These are phyloP conservation scores for Xerocomus nothofagi DNA, from an alignment of 1,284 basidiomycete species.

Conservation along the genomic window DNA sequence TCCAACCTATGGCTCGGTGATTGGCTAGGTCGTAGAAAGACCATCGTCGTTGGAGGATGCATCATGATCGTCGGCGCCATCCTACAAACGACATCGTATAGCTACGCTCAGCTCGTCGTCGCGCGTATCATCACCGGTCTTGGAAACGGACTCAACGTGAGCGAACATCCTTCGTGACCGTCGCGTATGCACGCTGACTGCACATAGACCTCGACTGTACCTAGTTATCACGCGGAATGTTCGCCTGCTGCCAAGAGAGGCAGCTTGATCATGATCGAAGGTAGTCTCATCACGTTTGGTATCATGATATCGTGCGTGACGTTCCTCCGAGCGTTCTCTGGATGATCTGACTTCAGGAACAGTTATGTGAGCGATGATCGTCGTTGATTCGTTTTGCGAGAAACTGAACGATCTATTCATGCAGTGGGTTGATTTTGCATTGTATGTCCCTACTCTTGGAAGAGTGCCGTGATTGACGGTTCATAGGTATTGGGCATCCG, in stretches of 20 bases:
- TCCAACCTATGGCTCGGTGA: conserved; percentile 50
- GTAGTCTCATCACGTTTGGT: conserved; percentile 67
- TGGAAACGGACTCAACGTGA: conserved; percentile 67
- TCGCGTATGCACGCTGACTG: neutral
- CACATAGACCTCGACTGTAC: conserved; percentile 58
- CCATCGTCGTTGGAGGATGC: conserved; percentile 47
- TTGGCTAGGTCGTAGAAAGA: conserved; percentile 48
- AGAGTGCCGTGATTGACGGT: neutral
- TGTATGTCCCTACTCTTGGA: conserved; percentile 38
- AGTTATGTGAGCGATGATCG: conserved; percentile 30
- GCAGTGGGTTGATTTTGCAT: conserved; percentile 63
- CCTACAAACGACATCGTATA: conserved; percentile 47
- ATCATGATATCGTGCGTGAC: conserved; percentile 64
- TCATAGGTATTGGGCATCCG: conserved; percentile 50
- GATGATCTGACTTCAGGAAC: conserved; percentile 6
- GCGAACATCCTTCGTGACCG: conserved; percentile 12
- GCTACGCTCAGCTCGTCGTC: conserved; percentile 50
- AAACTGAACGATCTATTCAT: conserved; percentile 2
- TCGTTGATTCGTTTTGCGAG: neutral
- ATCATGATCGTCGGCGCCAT: conserved; percentile 57
- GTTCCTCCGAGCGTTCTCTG: neutral
- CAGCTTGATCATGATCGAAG: conserved; percentile 68
- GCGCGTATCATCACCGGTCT: conserved; percentile 52
- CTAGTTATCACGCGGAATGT: conserved; percentile 66
- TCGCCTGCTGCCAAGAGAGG: conserved; percentile 61